phyloP scores from a whole-genome alignment of 108 stramenopile genomes.

The Schizochytrium sp. region DNA sequence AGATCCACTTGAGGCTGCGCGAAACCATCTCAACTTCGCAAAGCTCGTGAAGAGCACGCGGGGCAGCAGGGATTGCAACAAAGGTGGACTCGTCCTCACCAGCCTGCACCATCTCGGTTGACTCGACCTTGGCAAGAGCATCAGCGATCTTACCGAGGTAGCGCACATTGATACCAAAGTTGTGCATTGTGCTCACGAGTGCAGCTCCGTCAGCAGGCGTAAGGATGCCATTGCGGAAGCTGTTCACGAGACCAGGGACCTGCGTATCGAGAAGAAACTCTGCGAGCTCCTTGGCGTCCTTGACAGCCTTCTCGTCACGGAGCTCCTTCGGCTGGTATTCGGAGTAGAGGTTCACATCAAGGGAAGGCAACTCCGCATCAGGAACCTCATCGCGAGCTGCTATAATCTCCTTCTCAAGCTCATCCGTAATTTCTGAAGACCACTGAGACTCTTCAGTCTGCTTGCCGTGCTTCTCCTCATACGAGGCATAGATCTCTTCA shows the following conservation, averaged over 20 bases:
- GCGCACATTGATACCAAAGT: conserved; percentile 91
- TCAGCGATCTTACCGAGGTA: conserved; percentile 90
- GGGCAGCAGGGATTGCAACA: neutral
- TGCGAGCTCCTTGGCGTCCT: conserved; percentile 87
- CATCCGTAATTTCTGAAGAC: conserved; percentile 50
- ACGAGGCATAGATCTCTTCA: neutral
- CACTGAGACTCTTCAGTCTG: conserved; percentile 17
- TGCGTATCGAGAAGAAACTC: conserved; percentile 86
- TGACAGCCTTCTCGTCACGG: conserved; percentile 74
- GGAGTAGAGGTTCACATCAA: conserved; percentile 88
- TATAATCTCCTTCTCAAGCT: conserved; percentile 34
- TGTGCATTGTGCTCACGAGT: conserved; percentile 87
- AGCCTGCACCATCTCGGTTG: conserved; percentile 21
- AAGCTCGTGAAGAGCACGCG: conserved; percentile 80
- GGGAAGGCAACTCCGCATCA: conserved; percentile 71
- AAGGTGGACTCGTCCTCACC: conserved; percentile 58
- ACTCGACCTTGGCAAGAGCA: conserved; percentile 75
- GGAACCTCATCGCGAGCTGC: neutral
- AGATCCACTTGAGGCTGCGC: conserved; percentile 85
- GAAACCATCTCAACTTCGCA: conserved; percentile 97
- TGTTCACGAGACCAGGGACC: conserved; percentile 75
- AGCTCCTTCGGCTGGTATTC: conserved; percentile 70
- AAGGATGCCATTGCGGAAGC: neutral
- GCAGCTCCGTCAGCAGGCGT: conserved; percentile 80
- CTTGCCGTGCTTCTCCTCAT: conserved; percentile 9